Conservation (phyloP, 768 basidiomycete species). For the Tylopilus sp. region DNA sequence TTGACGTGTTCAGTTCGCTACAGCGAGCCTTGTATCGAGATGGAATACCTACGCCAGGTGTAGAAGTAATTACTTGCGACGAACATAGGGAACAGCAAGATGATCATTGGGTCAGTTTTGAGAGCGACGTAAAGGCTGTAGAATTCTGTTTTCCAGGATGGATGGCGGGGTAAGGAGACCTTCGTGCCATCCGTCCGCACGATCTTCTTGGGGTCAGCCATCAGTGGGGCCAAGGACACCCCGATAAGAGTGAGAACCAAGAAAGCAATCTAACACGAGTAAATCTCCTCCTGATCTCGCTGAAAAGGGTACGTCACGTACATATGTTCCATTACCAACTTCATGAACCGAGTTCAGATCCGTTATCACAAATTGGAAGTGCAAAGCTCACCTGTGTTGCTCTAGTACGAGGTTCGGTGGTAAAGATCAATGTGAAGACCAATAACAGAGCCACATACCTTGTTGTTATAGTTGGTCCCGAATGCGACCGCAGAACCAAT, state of each 20-base stretch:
- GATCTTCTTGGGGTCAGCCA: conserved; percentile 72
- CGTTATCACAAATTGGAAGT: not conserved
- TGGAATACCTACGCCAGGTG: conserved; percentile 62
- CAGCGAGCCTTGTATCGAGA: not conserved
- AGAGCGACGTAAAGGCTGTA: conserved; percentile 66
- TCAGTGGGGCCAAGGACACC: conserved; percentile 58
- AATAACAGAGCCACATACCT: conserved; percentile 36
- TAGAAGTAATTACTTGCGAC: conserved; percentile 85
- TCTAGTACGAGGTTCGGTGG: conserved; percentile 14
- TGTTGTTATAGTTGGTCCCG: conserved; percentile 64
- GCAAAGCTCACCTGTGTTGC: conserved; percentile 26
- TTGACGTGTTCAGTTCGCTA: conserved; percentile 1
- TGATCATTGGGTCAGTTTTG: conserved; percentile 64
- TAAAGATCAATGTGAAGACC: not conserved
- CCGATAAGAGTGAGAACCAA: conserved; percentile 70
- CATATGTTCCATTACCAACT: conserved; percentile 77
- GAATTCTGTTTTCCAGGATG: conserved; percentile 77
- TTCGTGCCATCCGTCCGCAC: conserved; percentile 73
- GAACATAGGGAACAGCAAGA: conserved; percentile 84
- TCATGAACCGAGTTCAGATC: conserved; percentile 1
- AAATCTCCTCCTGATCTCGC: not conserved
- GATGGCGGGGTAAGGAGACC: conserved; percentile 57
- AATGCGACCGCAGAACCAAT: conserved; percentile 75
- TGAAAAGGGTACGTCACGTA: conserved; percentile 32
- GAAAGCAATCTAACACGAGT: conserved; percentile 60